phyloP scores from a whole-genome alignment of 192 early-diverging fungal species.

The Linnemannia elongata region DNA sequence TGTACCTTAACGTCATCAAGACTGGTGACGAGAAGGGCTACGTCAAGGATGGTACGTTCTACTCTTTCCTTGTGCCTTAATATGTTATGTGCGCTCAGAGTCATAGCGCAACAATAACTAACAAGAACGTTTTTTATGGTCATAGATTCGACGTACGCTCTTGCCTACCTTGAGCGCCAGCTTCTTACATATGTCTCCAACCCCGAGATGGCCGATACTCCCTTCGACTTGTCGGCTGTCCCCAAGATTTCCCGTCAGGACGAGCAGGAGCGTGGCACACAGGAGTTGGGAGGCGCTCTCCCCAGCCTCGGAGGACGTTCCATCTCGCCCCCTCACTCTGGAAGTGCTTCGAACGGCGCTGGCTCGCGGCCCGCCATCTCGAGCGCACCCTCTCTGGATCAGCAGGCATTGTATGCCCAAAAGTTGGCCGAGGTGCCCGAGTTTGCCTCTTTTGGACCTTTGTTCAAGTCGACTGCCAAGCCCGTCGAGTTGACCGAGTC shows the following conservation, averaged over 20 bases:
- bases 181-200: constrained; percentile 90
- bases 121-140: background rate
- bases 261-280: constrained; percentile 79
- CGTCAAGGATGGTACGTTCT: constrained; percentile 81
- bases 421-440: constrained; percentile 86
- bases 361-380: constrained; percentile 56
- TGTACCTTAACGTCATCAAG: constrained; percentile 87
- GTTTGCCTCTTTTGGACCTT: constrained; percentile 84
- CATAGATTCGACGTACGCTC: constrained; percentile 87
- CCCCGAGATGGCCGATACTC: constrained; percentile 66
- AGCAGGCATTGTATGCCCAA: constrained; percentile 81
- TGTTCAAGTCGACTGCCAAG: constrained; percentile 87
- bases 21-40: constrained; percentile 74
- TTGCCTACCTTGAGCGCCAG: constrained; percentile 86
- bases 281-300: constrained; percentile 33
- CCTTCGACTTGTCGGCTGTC: constrained; percentile 84
- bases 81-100: too few relatives aligned
- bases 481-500: constrained; percentile 90
- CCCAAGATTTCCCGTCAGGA: constrained; percentile 93
- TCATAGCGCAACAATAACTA: background rate
- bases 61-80: background rate
- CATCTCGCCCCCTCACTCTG: constrained; percentile 44
- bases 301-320: constrained; percentile 53
- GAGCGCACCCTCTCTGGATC: constrained; percentile 63
- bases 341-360: constrained; percentile 37